phyloP scores from a whole-genome alignment of 108 stramenopile species.

The Schizochytrium sp. region DNA sequence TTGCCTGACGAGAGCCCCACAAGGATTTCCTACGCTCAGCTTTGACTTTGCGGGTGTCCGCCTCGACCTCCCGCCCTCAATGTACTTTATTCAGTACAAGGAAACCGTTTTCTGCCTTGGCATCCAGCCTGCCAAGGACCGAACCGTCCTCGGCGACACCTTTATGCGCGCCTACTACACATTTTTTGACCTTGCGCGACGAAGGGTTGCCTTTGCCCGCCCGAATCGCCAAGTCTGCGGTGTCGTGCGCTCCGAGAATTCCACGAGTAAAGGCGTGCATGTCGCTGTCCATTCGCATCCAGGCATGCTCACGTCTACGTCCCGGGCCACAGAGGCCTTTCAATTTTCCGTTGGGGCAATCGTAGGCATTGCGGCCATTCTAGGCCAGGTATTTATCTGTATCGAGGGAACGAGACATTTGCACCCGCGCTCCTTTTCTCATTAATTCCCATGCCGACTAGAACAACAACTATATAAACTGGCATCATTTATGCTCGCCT shows the following conservation, averaged over 20 bases:
- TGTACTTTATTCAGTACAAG: conserved; percentile 7
- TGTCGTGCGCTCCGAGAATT: not conserved
- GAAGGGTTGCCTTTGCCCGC: not conserved
- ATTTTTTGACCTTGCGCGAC: not conserved
- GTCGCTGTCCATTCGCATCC: not conserved
- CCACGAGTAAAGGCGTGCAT: not conserved
- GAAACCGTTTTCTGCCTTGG: not conserved
- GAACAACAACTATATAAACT: too few relatives aligned
- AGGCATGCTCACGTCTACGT: not conserved
- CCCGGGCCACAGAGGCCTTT: not conserved
- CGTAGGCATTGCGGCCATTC: not conserved
- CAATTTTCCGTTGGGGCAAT: not conserved
- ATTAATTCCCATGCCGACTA: too few relatives aligned
- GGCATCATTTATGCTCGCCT: too few relatives aligned
- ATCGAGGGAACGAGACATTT: not conserved
- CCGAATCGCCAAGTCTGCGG: not conserved
- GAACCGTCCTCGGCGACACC: conserved; percentile 4
- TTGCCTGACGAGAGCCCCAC: not conserved
- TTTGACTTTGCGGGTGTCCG: not conserved
- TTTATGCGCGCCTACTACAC: not conserved
- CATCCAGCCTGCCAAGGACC: conserved; percentile 14
- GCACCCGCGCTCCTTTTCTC: not conserved
- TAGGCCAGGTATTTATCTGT: not conserved
- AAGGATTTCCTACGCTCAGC: not conserved
- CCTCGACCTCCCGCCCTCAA: not conserved